Base-by-base conservation (phyloP, 441 rosid genomes). In the Populus hybrid region DNA sequence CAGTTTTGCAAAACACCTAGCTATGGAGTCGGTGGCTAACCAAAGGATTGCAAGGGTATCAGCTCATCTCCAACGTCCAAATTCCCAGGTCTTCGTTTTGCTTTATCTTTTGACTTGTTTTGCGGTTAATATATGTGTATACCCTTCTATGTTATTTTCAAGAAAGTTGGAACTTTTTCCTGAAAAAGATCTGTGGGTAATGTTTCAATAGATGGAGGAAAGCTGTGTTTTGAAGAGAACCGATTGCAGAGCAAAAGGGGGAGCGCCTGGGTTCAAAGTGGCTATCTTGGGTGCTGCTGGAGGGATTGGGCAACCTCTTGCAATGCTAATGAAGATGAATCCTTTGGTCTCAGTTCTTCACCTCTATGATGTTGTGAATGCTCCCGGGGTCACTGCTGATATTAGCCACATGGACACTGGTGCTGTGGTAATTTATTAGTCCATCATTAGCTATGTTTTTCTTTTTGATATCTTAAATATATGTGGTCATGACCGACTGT, bases 331-430 rank as follows among this genome's bases (percentile, higher is more conserved):
- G 97, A 95, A 95, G 79, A 92, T 90, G 89, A 92, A 93, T 79
- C 99, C 97, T 18, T 88, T 94, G 71, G 97, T 95, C 87, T 92
- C 98, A 6, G 91, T 91, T 80, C 98, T 94, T 80, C 97, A 95
- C 81, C 92, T 95, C 45, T 95, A 94, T 80, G 99, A 95, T 86
- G 98, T 95, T 75, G 97, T 94, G 64, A 95, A 95, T 73, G 61
- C 95, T 4, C 98, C 93, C 9, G 97, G 99, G 24, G 99, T 95
- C 80, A 91, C 97, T 9, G 95, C 99, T 63, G 99, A 93, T 70
- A 82, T 95, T 72, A 87, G 99, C 84, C 99, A 92, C 81, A 93
- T 93, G 98, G 97, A 95, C 82, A 95, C 99, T 26, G 91, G 91
- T 68, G 98, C 99, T 64, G 99, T 95, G 89, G 98, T 95, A 82